These are phyloP conservation scores for Colletotrichum eremochloae DNA, from an alignment of 2,329 filamentous ascomycete species.

Conservation along the genomic window DNA sequence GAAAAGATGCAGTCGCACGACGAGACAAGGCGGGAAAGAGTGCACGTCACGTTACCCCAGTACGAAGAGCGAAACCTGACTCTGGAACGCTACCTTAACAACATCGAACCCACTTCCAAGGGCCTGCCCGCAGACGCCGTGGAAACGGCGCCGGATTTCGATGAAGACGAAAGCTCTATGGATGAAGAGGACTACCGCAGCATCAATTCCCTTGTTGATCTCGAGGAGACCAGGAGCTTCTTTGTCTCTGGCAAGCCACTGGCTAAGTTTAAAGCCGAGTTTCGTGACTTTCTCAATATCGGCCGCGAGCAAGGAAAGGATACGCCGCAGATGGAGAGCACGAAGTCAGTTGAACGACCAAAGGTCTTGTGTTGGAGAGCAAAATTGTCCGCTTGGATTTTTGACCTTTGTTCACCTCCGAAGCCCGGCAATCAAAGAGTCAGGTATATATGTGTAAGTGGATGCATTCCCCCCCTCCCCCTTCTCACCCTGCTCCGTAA, in stretches of 20 bases:
- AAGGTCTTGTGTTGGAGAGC: not conserved
- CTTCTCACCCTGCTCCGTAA: not conserved
- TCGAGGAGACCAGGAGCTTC: not conserved
- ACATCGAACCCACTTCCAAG: not conserved
- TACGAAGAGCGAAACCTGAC: not conserved
- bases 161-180: not conserved
- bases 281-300: not conserved
- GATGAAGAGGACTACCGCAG: not conserved
- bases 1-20: not conserved
- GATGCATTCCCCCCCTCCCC: not conserved
- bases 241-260: not conserved
- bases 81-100: not conserved
- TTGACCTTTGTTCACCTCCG: not conserved
- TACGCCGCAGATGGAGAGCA: accelerated
- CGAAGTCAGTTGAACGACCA: too few relatives aligned
- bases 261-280: not conserved
- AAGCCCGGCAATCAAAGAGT: not conserved
- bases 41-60: not conserved
- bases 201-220: accelerated
- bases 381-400: not conserved
- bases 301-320: accelerated
- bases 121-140: not conserved
- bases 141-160: not conserved
- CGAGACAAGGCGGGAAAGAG: not conserved
- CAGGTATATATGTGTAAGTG: slow-evolving; percentile 7